Conservation (phyloP, 1,139 yeast species). For the Blastobotrys persicus region DNA sequence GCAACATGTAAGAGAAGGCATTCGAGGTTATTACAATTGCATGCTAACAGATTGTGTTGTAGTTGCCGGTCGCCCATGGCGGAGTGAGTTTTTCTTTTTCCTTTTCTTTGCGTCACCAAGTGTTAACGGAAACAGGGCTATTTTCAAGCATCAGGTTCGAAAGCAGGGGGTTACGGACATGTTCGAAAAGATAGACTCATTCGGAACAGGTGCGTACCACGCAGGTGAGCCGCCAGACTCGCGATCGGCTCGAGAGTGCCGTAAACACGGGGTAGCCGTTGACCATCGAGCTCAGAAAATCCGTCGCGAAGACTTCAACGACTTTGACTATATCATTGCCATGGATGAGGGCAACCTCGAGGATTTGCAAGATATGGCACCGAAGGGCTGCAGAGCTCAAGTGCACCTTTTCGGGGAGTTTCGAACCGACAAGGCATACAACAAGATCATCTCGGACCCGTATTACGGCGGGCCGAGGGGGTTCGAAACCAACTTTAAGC, state of each 20-base stretch:
- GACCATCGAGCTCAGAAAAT: slow-evolving; percentile 77
- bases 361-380: slow-evolving; percentile 59
- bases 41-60: slow-evolving; percentile 1
- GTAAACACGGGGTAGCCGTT: slow-evolving; percentile 69
- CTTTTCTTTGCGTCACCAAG: too few species aligned
- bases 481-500: slow-evolving; percentile 74
- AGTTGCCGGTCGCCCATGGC: slow-evolving; percentile 98
- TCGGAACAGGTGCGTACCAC: slow-evolving; percentile 86
- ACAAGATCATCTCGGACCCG: slow-evolving; percentile 76
- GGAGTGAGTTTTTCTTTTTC: slow-evolving; percentile 53
- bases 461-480: slow-evolving; percentile 87
- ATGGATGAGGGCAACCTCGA: slow-evolving; percentile 52
- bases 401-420: slow-evolving; percentile 71
- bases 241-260: slow-evolving; percentile 68
- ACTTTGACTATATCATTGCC: slow-evolving; percentile 79
- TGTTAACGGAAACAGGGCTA: slow-evolving; percentile 46
- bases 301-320: slow-evolving; percentile 51
- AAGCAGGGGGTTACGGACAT: slow-evolving; percentile 42
- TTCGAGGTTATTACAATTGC: background rate
- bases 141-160: slow-evolving; percentile 65
- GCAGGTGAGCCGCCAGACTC: slow-evolving; percentile 78
- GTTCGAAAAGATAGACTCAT: slow-evolving; percentile 69
- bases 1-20: slow-evolving; percentile 65
- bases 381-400: slow-evolving; percentile 38
- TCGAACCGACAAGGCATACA: slow-evolving; percentile 52